Evolutionary conservation across 1,284 basidiomycete species (phyloP), one percentile per base, ranked within the genome.

Genomic region (Fomitiporia mediterranea): DNA sequence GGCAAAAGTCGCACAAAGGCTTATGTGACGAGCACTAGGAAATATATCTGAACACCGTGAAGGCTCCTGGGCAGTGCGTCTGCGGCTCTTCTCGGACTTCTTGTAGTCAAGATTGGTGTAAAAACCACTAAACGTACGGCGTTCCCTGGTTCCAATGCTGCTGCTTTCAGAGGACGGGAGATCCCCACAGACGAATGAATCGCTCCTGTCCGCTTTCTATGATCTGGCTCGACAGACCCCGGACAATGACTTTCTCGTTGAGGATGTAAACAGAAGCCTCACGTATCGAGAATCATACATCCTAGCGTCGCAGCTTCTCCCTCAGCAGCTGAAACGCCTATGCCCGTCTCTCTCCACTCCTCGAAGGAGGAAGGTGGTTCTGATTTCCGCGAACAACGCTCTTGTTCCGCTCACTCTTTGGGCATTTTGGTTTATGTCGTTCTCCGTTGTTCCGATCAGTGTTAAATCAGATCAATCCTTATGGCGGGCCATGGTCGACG

Each of bases 391-490:
- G 35, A 53, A 53, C 25, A 53, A 40, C 25, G 9, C 38, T 8
- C 38, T 53, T n/a, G 19, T 53, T 25, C 51, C 51, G 11, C 37
- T 53, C 13, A 34, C 37, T 8, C 28, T 53, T 15, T 53, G 51
- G 51, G 23, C 51, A 17, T 42, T 38, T 15, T 53, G 51, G 51
- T 32, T 32, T 30, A 23, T 53, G 37, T 44, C 38, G 17, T 21
- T 44, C 25, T 27, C 28, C 13, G 40, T 44, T n/a, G 39, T 42
- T 19, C 51, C 39, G 19, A 35, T 53, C 51, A 42, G 38, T 28
- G 37, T 44, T 15, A 53, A 40, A 21, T 32, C 39, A 15, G 51
- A 53, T n/a, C 51, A 35, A 25, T 8, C 17, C 3, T 25, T 53
- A 6, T 53, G 51, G 51, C 15, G 21, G 15, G 38, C 37, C 5